A percentile compares a stretch with the other conserved stretches of the same genome.
Evolutionary conservation across 2,329 filamentous ascomycete genomes (phyloP).

Genomic region (Geosmithia flava): DNA sequence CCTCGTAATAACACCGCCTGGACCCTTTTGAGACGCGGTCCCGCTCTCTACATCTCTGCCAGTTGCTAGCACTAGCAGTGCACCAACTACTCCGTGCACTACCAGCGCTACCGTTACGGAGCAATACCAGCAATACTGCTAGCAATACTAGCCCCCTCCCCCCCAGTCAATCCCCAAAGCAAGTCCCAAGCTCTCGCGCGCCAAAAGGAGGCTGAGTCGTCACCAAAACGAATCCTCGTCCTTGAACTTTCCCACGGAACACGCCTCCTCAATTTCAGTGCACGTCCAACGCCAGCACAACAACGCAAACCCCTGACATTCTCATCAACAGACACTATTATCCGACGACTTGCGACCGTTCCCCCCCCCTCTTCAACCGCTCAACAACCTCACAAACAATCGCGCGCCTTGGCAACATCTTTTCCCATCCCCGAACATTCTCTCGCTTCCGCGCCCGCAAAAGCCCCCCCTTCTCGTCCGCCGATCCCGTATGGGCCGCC

Average conservation of each 20-base stretch:
- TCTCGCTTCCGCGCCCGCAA: background rate
- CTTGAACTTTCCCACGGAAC: background rate
- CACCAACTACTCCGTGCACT: no score
- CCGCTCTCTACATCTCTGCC: no score
- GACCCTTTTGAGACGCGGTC: no score
- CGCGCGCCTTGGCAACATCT: background rate
- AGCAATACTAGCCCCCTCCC: no score
- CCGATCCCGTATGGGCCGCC: slow-evolving; percentile 20
- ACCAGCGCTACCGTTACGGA: no score
- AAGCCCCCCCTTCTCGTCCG: background rate
- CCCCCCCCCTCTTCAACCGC: no score
- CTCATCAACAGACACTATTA: slow-evolving; percentile 1
- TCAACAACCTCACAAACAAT: no score
- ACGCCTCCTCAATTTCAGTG: background rate
- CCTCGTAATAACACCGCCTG: no score
- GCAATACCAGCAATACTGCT: no score
- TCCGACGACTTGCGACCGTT: background rate
- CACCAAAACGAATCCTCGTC: background rate
- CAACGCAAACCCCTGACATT: background rate
- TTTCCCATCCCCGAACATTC: background rate
- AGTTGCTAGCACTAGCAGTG: no score
- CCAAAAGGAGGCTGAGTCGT: slow-evolving; percentile 4
- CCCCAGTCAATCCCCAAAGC: background rate
- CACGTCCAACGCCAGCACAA: background rate
- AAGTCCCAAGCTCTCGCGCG: background rate